Evolutionary conservation across 179 eudicot genomes (phyloP).

Genomic region (Beta lomatogona): DNA sequence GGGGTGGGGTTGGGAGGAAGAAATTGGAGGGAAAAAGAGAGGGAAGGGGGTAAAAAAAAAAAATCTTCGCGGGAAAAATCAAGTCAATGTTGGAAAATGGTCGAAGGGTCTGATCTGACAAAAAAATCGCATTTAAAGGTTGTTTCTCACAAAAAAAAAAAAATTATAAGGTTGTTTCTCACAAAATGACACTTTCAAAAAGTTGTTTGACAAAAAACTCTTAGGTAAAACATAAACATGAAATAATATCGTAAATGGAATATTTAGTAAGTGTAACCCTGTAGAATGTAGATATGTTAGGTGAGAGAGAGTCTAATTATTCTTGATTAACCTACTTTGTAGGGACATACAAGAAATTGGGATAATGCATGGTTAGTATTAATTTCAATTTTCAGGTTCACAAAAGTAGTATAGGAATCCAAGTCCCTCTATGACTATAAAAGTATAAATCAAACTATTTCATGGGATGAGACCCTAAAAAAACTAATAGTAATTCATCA

Average conservation of each 20-base stretch:
- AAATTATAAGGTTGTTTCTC: no score
- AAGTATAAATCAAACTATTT: not conserved
- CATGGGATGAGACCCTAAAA: not conserved
- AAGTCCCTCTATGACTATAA: not conserved
- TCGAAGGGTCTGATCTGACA: no score
- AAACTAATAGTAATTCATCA: not conserved
- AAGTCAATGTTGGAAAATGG: no score
- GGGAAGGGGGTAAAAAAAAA: no score
- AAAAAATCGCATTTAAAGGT: no score
- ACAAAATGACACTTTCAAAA: no score
- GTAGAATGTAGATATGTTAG: not conserved
- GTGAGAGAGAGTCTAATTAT: not conserved
- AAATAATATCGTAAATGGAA: not conserved
- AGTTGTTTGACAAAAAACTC: no score
- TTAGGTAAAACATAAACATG: not conserved
- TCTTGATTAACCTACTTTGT: constrained; percentile 12
- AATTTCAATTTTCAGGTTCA: not conserved
- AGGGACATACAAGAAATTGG: constrained; percentile 12
- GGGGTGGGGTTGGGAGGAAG: no score
- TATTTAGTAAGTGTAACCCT: not conserved
- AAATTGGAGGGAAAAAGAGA: no score
- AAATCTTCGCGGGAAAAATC: no score
- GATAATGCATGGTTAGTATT: not conserved
- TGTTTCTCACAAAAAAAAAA: no score
- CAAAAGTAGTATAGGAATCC: constrained; percentile 12